A percentile compares a stretch with the other conserved stretches of the same genome.
Conservation (phyloP, 2,329 filamentous ascomycete genomes). For the Fonsecaea pugnacius region DNA sequence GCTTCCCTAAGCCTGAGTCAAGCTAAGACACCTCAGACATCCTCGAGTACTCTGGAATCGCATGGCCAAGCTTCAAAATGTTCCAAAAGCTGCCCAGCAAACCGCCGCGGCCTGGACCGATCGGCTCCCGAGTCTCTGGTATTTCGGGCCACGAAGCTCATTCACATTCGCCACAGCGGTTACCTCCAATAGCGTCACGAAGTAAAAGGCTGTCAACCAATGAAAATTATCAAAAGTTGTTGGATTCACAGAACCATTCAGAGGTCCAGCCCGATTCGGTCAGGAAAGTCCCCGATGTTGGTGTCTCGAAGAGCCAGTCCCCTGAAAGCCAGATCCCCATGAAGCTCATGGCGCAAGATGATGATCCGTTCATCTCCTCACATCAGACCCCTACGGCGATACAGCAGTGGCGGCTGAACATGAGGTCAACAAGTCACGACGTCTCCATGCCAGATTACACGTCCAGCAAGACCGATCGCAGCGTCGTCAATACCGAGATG, state of each 20-base stretch:
- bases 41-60: slow-evolving; percentile 73
- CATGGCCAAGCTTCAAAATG: slow-evolving; percentile 77
- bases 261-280: slow-evolving; percentile 35
- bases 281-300: slow-evolving; percentile 38
- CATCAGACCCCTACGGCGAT: slow-evolving; percentile 39
- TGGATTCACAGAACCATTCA: slow-evolving; percentile 23
- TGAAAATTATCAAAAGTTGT: slow-evolving; percentile 23
- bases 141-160: slow-evolving; percentile 56
- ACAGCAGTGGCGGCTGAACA: slow-evolving; percentile 33
- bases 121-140: slow-evolving; percentile 23
- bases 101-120: slow-evolving; percentile 47
- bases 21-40: slow-evolving; percentile 58
- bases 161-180: slow-evolving; percentile 63
- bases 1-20: background rate
- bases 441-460: slow-evolving; percentile 56
- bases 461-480: slow-evolving; percentile 47
- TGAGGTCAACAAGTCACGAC: slow-evolving; percentile 48
- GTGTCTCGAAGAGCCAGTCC: slow-evolving; percentile 35
- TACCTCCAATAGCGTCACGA: slow-evolving; percentile 35
- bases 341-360: slow-evolving; percentile 27
- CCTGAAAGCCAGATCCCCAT: slow-evolving; percentile 38
- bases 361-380: slow-evolving; percentile 51
- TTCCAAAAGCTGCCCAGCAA: slow-evolving; percentile 50
- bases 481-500: slow-evolving; percentile 48
- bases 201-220: slow-evolving; percentile 13